Evolutionary conservation across 768 basidiomycete species (phyloP).

Genomic region (Tylopilus rubrobrunneus): DNA sequence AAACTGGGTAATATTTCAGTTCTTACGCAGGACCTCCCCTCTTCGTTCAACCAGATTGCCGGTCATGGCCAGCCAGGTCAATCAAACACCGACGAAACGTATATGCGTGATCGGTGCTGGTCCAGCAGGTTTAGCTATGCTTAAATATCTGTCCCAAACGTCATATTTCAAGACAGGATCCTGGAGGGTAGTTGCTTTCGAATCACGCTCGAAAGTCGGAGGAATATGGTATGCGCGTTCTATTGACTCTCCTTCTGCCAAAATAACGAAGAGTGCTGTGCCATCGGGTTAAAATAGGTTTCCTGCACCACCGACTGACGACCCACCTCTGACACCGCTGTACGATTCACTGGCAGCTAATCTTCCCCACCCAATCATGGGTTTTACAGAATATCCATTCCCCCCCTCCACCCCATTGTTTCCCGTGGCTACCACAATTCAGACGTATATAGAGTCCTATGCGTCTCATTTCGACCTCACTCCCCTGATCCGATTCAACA

Average conservation of each 20-base stretch:
- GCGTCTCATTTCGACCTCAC: conserved; percentile 57
- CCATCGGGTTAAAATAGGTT: conserved; percentile 37
- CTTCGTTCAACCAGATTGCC: neutral
- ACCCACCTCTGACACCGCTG: conserved; percentile 62
- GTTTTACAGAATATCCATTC: conserved; percentile 57
- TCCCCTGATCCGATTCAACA: conserved; percentile 60
- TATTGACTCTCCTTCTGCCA: neutral
- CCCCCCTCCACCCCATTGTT: conserved; percentile 71
- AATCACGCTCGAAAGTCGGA: conserved; percentile 62
- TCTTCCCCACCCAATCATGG: conserved; percentile 76
- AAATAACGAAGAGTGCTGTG: neutral
- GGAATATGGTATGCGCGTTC: conserved; percentile 63
- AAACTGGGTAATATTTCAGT: neutral
- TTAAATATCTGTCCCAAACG: conserved; percentile 62
- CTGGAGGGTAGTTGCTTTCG: conserved; percentile 67
- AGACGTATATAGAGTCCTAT: conserved; percentile 67
- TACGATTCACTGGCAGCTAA: conserved; percentile 85
- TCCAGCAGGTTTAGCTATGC: conserved; percentile 65
- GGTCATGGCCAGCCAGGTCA: conserved; percentile 5
- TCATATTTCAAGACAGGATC: conserved; percentile 49
- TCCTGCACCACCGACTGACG: conserved; percentile 46
- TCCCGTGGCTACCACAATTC: conserved; percentile 58
- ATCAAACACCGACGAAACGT: conserved; percentile 24
- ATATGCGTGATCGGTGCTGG: conserved; percentile 79
- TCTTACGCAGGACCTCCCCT: neutral